Base-by-base conservation (phyloP, 2,329 filamentous ascomycete species). In the Fusarium decemcellulare region DNA sequence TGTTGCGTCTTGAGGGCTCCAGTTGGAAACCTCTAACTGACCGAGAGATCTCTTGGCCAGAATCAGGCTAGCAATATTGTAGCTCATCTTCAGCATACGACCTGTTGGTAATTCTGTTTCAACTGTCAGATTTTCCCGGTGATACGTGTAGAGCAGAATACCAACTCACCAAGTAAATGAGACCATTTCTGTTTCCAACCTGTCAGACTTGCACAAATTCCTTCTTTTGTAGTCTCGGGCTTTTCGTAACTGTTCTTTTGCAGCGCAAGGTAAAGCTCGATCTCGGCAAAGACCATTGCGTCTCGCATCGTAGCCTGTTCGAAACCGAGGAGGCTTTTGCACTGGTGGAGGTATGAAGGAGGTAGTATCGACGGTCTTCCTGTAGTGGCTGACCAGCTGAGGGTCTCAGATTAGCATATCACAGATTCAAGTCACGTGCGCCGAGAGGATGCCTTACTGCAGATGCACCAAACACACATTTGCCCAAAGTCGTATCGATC, bases 221-320 rank as follows among this genome's bases (percentile, higher is more conserved):
- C 67, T 40, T 60, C 63, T 4, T 46, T 71, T 34, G 44, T 76
- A 77, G 6, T 76, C 68, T 51, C 76, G 70, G 34, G 76, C 67
- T 27, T 74, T 64, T 10, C 81, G 61, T 58, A 81, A 2, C 43
- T 40, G 16, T 23, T 80, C 34, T 80, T 72, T 43, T 81, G 80
- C 2, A 82, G 67, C 3, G 72, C 70, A 7, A 79, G 76, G 52
- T 81, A 82, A 2, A 82, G 66, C 50, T 76, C 72, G 18, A 81
- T 80, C 54, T 82, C 80, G 2, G 81, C 80, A 9, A 80, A 75
- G 1, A 82, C 70, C 79, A 82, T 81, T 2, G 76, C 78, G 34
- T 82, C 81, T 34, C 79, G 78, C 74, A 82, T 81, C 4, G 81
- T 81, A 5, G 80, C 78, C 46, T 80, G 77, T 47, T 81, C 80